Evolutionary conservation across 345 rosid genomes (phyloP), one percentile per base, ranked within the genome.

Genomic region (Melastoma malabathricum): DNA sequence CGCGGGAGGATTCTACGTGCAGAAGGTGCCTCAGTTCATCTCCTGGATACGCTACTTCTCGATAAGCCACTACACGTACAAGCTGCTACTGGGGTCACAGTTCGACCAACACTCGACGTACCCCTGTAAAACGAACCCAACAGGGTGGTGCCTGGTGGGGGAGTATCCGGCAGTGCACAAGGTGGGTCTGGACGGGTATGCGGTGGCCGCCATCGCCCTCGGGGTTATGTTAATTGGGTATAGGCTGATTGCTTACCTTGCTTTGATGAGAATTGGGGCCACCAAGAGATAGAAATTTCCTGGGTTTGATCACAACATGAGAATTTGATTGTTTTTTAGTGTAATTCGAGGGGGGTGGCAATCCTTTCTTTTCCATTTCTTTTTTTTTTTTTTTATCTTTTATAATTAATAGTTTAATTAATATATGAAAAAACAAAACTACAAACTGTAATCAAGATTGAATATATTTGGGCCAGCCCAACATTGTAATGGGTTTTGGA

Each of bases 1-100:
- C 1, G 66, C 81, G 0, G 72, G 85, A 7, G 83, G 83, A 6
- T 79, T 51, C 59, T 67, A 70, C 15, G 70, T 82, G 10, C 75
- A 72, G 46, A 68, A 72, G 43, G 77, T 76, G 8, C 85, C 85
- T 0, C 1, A 18, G 15, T 74, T 82, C 56, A 68, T 72, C 19
- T 45, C 67, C 1, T 72, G 83, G 83, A 59, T 82, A 17, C 65
- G 64, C 65, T 71, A 72, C 66, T 0, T 72, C 2, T 76, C 83
- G 1, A 47, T 67, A 0, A 65, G 65, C 51, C 60, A 74, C 50
- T 63, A 76, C 59, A 59, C 79, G 0, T 76, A 61, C 59, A 72
- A 67, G 64, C 74, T 79, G 15, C 22, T 74, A 48, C 16, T 82
- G 59, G 60, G 60, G n/a, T 64, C 83, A 6, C 83, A 79, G 57